phyloP scores from a whole-genome alignment of 2,329 filamentous ascomycete species.

The Tricladium varicosporioides region DNA sequence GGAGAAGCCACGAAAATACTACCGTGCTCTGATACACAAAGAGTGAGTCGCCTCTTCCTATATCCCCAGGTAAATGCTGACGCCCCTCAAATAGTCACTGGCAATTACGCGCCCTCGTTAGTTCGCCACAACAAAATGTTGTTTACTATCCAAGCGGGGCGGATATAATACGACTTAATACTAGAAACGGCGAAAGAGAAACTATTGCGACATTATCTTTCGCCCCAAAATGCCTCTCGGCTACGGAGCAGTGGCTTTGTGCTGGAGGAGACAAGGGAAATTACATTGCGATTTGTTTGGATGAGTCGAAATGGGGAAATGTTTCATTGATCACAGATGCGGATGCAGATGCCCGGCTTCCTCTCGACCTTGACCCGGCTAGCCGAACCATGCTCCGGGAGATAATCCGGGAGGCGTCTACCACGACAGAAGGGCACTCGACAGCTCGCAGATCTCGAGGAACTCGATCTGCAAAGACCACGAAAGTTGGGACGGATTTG shows the following conservation, averaged over 20 bases:
- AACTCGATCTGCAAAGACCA: constrained; percentile 44
- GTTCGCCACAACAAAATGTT: constrained; percentile 70
- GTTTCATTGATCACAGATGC: constrained; percentile 22
- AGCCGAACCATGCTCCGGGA: constrained; percentile 18
- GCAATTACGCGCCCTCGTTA: constrained; percentile 88
- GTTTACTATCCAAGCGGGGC: constrained; percentile 82
- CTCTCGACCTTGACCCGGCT: constrained; percentile 45
- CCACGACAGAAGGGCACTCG: constrained; percentile 11
- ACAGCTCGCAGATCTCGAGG: constrained; percentile 19
- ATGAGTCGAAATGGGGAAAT: constrained; percentile 14
- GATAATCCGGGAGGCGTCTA: constrained; percentile 5
- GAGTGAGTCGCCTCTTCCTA: constrained; percentile 48
- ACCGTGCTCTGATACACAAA: constrained; percentile 63
- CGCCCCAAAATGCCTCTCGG: constrained; percentile 81
- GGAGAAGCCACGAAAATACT: constrained; percentile 61
- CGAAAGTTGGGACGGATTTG: constrained; percentile 56
- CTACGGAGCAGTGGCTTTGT: constrained; percentile 83
- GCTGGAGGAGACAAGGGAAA: constrained; percentile 87
- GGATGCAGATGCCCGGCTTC: constrained; percentile 56
- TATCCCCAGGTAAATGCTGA: background rate
- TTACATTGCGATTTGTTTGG: constrained; percentile 50
- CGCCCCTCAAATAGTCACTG: constrained; percentile 59
- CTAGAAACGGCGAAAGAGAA: constrained; percentile 67
- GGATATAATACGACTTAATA: constrained; percentile 70
- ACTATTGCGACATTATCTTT: constrained; percentile 70